phyloP scores from a whole-genome alignment of 352 stramenopile species.

The Phytophthora fragariae region DNA sequence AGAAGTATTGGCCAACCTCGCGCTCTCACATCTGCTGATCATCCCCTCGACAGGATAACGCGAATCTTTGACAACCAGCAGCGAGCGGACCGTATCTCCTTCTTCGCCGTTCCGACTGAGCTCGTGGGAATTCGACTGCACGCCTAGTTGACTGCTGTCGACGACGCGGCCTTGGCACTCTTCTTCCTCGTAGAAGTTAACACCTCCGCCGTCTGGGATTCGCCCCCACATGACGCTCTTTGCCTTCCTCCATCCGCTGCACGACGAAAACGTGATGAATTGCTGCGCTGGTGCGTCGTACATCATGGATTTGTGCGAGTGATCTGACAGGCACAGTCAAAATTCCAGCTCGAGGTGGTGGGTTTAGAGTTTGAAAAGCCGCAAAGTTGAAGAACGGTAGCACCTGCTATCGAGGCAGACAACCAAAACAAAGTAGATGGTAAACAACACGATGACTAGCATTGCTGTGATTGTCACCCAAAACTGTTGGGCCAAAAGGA shows the following conservation, averaged over 20 bases:
- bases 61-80: constrained; percentile 4
- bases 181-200: constrained; percentile 13
- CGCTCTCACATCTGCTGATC: constrained; percentile 2
- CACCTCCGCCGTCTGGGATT: background rate
- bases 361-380: background rate
- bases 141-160: background rate
- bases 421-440: background rate
- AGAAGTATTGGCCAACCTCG: background rate
- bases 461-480: background rate
- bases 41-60: constrained; percentile 2
- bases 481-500: background rate
- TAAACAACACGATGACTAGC: background rate
- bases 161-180: constrained; percentile 1
- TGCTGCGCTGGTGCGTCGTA: constrained; percentile 12
- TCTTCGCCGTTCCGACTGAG: background rate
- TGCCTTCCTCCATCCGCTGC: background rate
- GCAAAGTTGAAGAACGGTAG: background rate
- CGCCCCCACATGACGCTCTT: constrained; percentile 7
- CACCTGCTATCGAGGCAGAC: background rate
- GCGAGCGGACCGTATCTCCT: constrained; percentile 3
- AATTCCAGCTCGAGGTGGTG: background rate
- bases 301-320: constrained; percentile 3
- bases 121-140: background rate
- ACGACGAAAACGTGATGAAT: background rate
- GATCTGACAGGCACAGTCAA: background rate